These are phyloP conservation scores for Trichoderma lentiforme DNA, from an alignment of 2,329 filamentous ascomycete genomes.

Conservation along the genomic window DNA sequence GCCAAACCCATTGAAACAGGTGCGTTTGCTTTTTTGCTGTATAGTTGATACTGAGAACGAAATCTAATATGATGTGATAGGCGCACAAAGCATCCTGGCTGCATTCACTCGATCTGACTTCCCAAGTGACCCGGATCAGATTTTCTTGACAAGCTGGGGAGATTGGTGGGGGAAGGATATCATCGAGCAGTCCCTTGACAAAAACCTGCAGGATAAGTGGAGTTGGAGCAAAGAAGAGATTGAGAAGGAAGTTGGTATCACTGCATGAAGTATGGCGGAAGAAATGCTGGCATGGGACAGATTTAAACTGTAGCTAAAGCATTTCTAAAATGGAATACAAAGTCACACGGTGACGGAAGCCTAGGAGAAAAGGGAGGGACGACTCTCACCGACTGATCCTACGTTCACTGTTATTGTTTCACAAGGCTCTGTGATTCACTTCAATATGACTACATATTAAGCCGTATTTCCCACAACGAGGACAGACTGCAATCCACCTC, in stretches of 20 bases:
- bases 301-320: neutral
- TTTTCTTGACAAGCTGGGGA: slow-evolving; percentile 55
- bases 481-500: too few relatives aligned
- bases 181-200: slow-evolving; percentile 41
- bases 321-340: neutral
- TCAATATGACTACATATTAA: neutral
- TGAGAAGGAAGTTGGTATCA: slow-evolving; percentile 40
- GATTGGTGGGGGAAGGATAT: slow-evolving; percentile 52
- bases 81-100: slow-evolving; percentile 41
- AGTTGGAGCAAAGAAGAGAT: slow-evolving; percentile 45
- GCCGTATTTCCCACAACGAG: too few relatives aligned
- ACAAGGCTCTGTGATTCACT: neutral
- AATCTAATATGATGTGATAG: slow-evolving; percentile 26
- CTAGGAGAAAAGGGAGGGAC: neutral
- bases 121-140: slow-evolving; percentile 48
- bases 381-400: neutral
- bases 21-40: slow-evolving; percentile 22
- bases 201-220: slow-evolving; percentile 51
- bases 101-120: slow-evolving; percentile 46
- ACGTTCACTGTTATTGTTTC: neutral
- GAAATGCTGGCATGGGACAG: too few relatives aligned
- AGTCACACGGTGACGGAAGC: neutral
- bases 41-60: neutral
- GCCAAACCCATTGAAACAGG: slow-evolving; percentile 48
- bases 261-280: neutral